Percentiles rank a stretch among this genome's conserved stretches.
Evolutionary conservation across 2,329 filamentous ascomycete genomes (phyloP).

Genomic region (Magnaporthiopsis incrustans): DNA sequence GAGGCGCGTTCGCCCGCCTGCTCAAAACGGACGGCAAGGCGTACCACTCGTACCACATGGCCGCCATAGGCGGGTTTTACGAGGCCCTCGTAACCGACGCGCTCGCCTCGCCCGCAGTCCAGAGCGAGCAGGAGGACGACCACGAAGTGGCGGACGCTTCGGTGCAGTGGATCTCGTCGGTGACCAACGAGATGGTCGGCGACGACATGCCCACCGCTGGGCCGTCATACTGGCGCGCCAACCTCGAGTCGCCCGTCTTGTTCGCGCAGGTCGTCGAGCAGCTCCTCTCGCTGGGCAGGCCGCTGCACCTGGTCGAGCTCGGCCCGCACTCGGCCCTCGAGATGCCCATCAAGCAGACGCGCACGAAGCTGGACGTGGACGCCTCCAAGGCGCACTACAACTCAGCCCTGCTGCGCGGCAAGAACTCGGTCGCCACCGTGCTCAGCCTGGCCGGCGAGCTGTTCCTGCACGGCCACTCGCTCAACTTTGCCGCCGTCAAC

Average conservation of each 20-base stretch:
- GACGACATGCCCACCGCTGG: constrained; percentile 10
- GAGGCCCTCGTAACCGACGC: constrained; percentile 11
- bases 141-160: neutral
- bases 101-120: constrained; percentile 5
- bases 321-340: constrained; percentile 29
- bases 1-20: constrained; percentile 11
- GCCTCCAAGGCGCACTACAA: neutral
- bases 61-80: neutral
- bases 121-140: neutral
- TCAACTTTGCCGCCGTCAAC: constrained; percentile 13
- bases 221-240: constrained; percentile 25
- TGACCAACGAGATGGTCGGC: constrained; percentile 6
- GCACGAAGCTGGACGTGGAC: constrained; percentile 17
- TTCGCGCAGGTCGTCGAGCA: constrained; percentile 21
- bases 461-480: constrained; percentile 1
- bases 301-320: constrained; percentile 28
- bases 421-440: constrained; percentile 12
- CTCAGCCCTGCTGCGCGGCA: constrained; percentile 10
- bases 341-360: constrained; percentile 18
- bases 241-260: constrained; percentile 24
- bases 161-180: constrained; percentile 17
- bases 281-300: neutral
- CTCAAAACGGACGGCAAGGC: constrained; percentile 17
- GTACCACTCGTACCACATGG: constrained; percentile 21
- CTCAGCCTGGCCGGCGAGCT: constrained; percentile 13